A percentile compares a stretch with the other conserved stretches of the same genome.
Evolutionary conservation across 305 asterid genomes (phyloP).

Genomic region (Rubia balearica): DNA sequence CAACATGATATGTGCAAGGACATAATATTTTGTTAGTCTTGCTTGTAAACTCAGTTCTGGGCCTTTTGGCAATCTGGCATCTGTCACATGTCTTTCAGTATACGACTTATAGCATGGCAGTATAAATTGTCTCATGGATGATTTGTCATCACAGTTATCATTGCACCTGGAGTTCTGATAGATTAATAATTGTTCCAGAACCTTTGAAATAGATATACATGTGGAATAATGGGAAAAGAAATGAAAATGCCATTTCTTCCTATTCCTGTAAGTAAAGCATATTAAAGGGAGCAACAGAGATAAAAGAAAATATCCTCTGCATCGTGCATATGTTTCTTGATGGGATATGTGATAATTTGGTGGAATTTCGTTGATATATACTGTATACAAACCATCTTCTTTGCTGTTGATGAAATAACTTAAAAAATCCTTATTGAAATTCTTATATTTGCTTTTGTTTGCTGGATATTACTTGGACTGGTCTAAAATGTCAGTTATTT

Average conservation of each 20-base stretch:
- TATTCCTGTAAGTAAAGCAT: background rate
- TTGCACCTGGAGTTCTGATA: background rate
- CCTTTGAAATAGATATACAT: background rate
- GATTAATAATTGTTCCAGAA: background rate
- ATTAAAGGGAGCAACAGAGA: background rate
- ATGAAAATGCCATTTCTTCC: background rate
- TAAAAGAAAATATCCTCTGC: background rate
- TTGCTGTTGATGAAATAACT: background rate
- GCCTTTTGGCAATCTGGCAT: background rate
- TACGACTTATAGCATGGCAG: background rate
- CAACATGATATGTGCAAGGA: background rate
- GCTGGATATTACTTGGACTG: conserved; percentile 6
- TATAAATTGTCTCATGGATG: background rate
- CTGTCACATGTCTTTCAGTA: background rate
- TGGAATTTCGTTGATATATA: background rate
- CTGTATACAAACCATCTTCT: background rate
- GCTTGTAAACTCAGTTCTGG: background rate
- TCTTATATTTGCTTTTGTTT: background rate
- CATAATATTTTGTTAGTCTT: background rate
- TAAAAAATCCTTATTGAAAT: background rate
- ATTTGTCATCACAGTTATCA: background rate
- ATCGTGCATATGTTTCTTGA: background rate
- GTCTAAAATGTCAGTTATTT: conserved; percentile 15
- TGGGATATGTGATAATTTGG: background rate
- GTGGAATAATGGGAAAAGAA: background rate